These are phyloP conservation scores for Wakefieldia striispora DNA, from an alignment of 768 basidiomycete genomes.

Conservation along the genomic window DNA sequence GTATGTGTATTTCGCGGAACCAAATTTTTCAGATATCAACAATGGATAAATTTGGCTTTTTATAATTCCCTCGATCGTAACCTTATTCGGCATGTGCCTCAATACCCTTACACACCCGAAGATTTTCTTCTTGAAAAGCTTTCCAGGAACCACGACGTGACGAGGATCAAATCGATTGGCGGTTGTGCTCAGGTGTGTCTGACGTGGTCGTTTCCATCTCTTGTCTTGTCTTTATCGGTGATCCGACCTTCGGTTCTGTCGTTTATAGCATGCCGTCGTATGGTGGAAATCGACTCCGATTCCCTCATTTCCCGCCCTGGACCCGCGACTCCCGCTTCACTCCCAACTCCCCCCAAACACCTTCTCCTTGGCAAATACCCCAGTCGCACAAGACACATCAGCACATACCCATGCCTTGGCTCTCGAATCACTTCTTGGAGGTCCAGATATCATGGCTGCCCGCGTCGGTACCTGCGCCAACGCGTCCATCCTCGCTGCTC, in stretches of 20 bases:
- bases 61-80: constrained; percentile 32
- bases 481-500: constrained; percentile 69
- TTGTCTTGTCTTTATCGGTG: not conserved
- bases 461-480: constrained; percentile 74
- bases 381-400: constrained; percentile 76
- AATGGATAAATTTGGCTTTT: constrained; percentile 35
- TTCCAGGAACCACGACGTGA: constrained; percentile 63
- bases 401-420: constrained; percentile 75
- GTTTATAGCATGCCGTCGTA: constrained; percentile 61
- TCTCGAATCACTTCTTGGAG: constrained; percentile 73
- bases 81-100: constrained; percentile 27
- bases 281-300: constrained; percentile 86
- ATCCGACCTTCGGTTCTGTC: constrained; percentile 2
- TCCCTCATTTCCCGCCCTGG: constrained; percentile 68
- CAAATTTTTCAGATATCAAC: constrained; percentile 51
- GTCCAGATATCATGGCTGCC: constrained; percentile 72
- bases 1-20: constrained; percentile 54
- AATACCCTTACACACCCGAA: constrained; percentile 27
- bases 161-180: constrained; percentile 70
- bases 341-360: constrained; percentile 64
- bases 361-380: constrained; percentile 72
- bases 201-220: not conserved
- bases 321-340: constrained; percentile 67
- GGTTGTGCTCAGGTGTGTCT: constrained; percentile 72
- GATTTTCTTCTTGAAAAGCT: constrained; percentile 78